Evolutionary conservation across 2,329 filamentous ascomycete genomes (phyloP).

Genomic region (Westerdykella aurantiaca): DNA sequence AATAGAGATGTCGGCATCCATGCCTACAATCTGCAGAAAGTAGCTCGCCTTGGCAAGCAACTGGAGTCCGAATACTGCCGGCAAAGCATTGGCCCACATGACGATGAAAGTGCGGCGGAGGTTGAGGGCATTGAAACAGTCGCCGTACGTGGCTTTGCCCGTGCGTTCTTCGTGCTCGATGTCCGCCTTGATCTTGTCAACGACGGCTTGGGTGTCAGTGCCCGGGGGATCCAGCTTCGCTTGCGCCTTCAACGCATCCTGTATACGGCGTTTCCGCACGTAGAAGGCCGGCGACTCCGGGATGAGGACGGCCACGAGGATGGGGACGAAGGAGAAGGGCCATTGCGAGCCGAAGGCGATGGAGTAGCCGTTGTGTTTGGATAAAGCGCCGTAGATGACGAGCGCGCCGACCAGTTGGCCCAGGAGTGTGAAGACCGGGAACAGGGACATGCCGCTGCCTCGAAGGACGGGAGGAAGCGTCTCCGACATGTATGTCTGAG

Average conservation of each 20-base stretch:
- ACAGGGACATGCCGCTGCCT: constrained; percentile 45
- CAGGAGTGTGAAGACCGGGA: constrained; percentile 46
- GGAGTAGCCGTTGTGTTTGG: constrained; percentile 32
- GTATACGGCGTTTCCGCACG: constrained; percentile 39
- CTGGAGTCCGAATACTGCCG: constrained; percentile 32
- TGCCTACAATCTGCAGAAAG: constrained; percentile 31
- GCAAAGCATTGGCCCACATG: constrained; percentile 29
- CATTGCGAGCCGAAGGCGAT: constrained; percentile 44
- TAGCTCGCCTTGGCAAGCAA: constrained; percentile 32
- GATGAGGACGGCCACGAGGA: constrained; percentile 42
- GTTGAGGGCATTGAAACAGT: constrained; percentile 35
- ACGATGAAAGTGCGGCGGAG: constrained; percentile 36
- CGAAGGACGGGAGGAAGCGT: constrained; percentile 44
- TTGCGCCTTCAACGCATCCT: constrained; percentile 44
- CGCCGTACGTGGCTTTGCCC: constrained; percentile 14
- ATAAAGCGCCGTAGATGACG: constrained; percentile 34
- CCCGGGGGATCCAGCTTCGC: constrained; percentile 44
- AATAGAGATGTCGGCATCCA: constrained; percentile 29
- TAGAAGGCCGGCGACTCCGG: constrained; percentile 50
- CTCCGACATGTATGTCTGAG: constrained; percentile 48
- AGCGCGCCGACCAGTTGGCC: constrained; percentile 45
- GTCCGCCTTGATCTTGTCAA: constrained; percentile 21
- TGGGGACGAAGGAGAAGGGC: constrained; percentile 41
- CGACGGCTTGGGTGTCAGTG: constrained; percentile 25
- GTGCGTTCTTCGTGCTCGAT: constrained; percentile 23